Evolutionary conservation across 768 basidiomycete species (phyloP).

Genomic region (Strobilomyces confusus): DNA sequence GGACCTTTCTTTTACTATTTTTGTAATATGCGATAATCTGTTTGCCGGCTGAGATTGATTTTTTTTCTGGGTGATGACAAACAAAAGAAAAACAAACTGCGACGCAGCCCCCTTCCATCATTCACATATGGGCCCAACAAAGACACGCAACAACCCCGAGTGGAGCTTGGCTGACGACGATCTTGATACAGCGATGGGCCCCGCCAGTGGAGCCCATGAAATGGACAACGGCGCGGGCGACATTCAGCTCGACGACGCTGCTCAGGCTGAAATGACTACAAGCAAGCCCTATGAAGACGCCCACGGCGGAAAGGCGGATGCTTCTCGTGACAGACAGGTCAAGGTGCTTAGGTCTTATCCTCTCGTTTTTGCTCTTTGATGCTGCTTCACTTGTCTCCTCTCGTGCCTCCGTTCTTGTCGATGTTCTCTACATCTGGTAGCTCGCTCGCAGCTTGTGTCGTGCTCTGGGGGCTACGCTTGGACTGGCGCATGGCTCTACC

Average conservation of each 20-base stretch:
- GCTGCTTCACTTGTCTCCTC: slow-evolving; percentile 16
- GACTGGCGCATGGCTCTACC: slow-evolving; percentile 22
- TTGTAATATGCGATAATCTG: slow-evolving; percentile 3
- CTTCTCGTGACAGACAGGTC: slow-evolving; percentile 68
- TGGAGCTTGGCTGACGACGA: slow-evolving; percentile 48
- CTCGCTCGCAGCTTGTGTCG: slow-evolving; percentile 14
- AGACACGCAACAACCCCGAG: slow-evolving; percentile 24
- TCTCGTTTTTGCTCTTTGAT: slow-evolving; percentile 31
- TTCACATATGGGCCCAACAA: slow-evolving; percentile 25
- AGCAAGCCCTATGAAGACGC: slow-evolving; percentile 38
- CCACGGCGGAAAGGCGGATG: slow-evolving; percentile 42
- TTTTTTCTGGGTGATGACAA: neutral
- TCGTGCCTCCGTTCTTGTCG: slow-evolving; percentile 17
- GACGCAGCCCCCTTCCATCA: neutral
- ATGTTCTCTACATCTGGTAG: slow-evolving; percentile 16
- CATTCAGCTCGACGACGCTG: slow-evolving; percentile 28
- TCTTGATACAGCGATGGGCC: slow-evolving; percentile 41
- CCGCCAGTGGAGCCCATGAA: slow-evolving; percentile 41
- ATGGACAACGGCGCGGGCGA: slow-evolving; percentile 46
- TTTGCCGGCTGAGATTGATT: slow-evolving; percentile 6
- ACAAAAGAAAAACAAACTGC: neutral
- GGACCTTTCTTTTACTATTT: slow-evolving; percentile 4
- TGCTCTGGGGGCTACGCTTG: slow-evolving; percentile 20
- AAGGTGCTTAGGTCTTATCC: slow-evolving; percentile 82
- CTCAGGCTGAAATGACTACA: slow-evolving; percentile 14